These are phyloP conservation scores for Suillus cothurnatus DNA, from an alignment of 768 basidiomycete species.

Conservation along the genomic window DNA sequence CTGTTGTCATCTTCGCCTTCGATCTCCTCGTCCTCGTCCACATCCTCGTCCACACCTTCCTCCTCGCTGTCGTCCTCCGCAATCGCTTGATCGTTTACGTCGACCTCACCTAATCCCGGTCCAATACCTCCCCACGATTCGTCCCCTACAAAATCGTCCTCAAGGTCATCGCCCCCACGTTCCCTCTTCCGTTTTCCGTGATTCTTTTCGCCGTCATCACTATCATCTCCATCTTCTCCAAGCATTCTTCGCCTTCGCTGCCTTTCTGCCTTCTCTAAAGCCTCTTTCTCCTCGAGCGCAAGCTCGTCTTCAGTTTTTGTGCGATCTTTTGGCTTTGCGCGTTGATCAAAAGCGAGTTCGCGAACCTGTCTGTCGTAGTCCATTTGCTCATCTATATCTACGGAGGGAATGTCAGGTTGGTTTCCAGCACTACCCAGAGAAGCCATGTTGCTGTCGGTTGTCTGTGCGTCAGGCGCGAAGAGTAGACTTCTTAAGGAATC, in stretches of 20 bases:
- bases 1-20: constrained; percentile 39
- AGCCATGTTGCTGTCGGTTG: constrained; percentile 40
- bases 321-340: constrained; percentile 92
- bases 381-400: constrained; percentile 43
- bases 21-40: constrained; percentile 32
- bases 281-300: constrained; percentile 84
- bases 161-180: constrained; percentile 84
- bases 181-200: constrained; percentile 49
- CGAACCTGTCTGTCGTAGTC: constrained; percentile 94
- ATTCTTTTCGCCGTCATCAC: constrained; percentile 50
- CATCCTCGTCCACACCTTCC: constrained; percentile 30
- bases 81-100: constrained; percentile 39
- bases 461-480: constrained; percentile 53
- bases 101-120: constrained; percentile 38
- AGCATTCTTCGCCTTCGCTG: constrained; percentile 81
- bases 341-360: constrained; percentile 89
- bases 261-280: constrained; percentile 83
- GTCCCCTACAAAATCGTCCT: constrained; percentile 75
- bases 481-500: constrained; percentile 78
- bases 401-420: constrained; percentile 9
- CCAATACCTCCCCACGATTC: constrained; percentile 39
- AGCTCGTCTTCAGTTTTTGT: constrained; percentile 97
- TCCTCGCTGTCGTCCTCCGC: constrained; percentile 33
- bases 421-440: constrained; percentile 28
- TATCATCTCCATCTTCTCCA: constrained; percentile 72